phyloP scores from a whole-genome alignment of 768 basidiomycete species.

The Trametes cingulata region DNA sequence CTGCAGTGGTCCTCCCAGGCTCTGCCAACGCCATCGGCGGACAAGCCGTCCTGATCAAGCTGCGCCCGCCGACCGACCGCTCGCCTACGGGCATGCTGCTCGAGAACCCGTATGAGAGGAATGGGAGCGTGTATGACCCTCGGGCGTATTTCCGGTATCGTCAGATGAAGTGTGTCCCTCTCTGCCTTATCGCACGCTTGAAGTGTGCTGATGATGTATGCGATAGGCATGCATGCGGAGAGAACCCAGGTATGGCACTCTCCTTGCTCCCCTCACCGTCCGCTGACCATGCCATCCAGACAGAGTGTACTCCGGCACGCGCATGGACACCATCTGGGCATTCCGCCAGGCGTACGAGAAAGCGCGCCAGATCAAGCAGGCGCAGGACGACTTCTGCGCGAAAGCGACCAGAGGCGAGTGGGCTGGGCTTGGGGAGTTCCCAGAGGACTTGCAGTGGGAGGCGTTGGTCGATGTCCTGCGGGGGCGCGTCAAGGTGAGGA shows the following conservation, averaged over 20 bases:
- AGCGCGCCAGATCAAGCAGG: conserved; percentile 63
- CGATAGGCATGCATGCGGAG: conserved; percentile 36
- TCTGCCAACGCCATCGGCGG: conserved; percentile 58
- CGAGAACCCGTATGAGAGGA: conserved; percentile 69
- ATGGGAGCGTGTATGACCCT: conserved; percentile 48
- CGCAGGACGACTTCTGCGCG: conserved; percentile 69
- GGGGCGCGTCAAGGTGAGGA: conserved; percentile 72
- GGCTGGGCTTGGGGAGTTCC: conserved; percentile 54
- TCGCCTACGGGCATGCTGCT: conserved; percentile 74
- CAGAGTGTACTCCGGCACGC: conserved; percentile 36
- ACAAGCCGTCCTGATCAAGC: conserved; percentile 78
- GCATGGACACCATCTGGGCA: conserved; percentile 71
- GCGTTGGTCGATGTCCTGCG: conserved; percentile 75
- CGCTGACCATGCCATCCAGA: too few species aligned
- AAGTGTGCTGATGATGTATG: background rate
- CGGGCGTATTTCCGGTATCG: conserved; percentile 60
- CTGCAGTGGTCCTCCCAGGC: conserved; percentile 74
- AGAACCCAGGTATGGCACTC: conserved; percentile 50
- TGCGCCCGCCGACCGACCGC: conserved; percentile 68
- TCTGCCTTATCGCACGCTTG: background rate
- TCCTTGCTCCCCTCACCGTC: background rate
- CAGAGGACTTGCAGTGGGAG: conserved; percentile 77
- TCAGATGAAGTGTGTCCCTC: conserved; percentile 65
- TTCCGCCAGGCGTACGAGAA: conserved; percentile 72
- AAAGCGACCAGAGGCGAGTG: conserved; percentile 49